These are phyloP conservation scores for Pisolithus sp. DNA, from an alignment of 768 basidiomycete species.

Conservation along the genomic window DNA sequence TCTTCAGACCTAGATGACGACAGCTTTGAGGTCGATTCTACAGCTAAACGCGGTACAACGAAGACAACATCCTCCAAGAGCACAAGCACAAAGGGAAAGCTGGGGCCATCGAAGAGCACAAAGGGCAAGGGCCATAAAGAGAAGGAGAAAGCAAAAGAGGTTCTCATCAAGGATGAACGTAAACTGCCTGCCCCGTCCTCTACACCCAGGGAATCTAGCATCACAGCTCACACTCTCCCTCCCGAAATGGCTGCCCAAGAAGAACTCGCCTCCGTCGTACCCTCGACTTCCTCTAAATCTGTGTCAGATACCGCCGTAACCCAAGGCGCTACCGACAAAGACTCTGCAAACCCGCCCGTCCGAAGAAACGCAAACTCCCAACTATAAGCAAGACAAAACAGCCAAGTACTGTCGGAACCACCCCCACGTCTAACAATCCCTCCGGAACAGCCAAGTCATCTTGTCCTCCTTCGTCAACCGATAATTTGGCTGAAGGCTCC, in stretches of 20 bases:
- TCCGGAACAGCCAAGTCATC: slow-evolving; percentile 19
- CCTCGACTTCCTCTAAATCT: background rate
- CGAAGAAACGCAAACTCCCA: slow-evolving; percentile 62
- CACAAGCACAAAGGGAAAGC: slow-evolving; percentile 19
- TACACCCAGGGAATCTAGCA: slow-evolving; percentile 22
- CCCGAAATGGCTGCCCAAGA: slow-evolving; percentile 28
- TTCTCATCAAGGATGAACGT: slow-evolving; percentile 39
- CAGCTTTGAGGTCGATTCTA: slow-evolving; percentile 19
- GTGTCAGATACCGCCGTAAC: slow-evolving; percentile 12
- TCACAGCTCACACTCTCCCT: slow-evolving; percentile 28
- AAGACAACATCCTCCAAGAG: slow-evolving; percentile 19
- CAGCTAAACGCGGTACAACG: slow-evolving; percentile 20
- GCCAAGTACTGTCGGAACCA: slow-evolving; percentile 16
- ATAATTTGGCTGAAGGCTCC: slow-evolving; percentile 22
- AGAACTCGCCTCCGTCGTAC: slow-evolving; percentile 7
- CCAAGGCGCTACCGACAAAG: slow-evolving; percentile 23
- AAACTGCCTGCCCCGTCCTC: slow-evolving; percentile 17
- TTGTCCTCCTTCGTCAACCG: slow-evolving; percentile 3
- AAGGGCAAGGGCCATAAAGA: slow-evolving; percentile 26
- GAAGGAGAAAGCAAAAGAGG: slow-evolving; percentile 31
- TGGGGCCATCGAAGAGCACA: slow-evolving; percentile 10
- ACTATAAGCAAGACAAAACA: slow-evolving; percentile 63
- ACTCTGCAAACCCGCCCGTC: slow-evolving; percentile 15
- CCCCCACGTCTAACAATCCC: slow-evolving; percentile 15
- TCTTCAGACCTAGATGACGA: slow-evolving; percentile 21